phyloP scores from a whole-genome alignment of 768 basidiomycete species.

The Pisolithus sp. region DNA sequence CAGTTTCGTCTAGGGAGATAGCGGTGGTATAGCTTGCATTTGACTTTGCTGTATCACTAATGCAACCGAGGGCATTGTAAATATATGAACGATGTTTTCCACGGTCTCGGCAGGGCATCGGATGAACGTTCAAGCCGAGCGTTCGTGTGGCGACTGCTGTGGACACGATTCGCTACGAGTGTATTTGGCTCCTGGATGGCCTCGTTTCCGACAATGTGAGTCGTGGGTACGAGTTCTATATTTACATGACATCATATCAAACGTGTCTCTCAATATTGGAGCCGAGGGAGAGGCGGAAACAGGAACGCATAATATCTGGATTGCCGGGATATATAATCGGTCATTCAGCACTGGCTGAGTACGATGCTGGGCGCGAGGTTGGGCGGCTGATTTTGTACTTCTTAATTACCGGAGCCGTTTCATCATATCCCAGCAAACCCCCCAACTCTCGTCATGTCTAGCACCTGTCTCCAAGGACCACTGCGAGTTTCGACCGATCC shows the following conservation, averaged over 20 bases:
- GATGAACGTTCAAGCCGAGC: no score
- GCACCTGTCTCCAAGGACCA: background rate
- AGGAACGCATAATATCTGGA: no score
- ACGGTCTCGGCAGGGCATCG: background rate
- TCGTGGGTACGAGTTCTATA: no score
- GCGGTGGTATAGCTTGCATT: conserved; percentile 5
- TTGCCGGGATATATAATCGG: no score
- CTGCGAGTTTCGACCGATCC: background rate
- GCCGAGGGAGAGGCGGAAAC: no score
- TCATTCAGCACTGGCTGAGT: no score
- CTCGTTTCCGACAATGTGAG: no score
- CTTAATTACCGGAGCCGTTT: background rate
- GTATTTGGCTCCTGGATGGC: no score
- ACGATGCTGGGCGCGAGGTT: background rate
- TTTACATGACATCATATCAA: no score
- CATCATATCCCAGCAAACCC: background rate
- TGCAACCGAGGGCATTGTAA: background rate
- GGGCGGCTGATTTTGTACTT: background rate
- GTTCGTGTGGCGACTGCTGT: no score
- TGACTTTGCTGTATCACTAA: background rate
- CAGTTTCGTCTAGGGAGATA: conserved; percentile 79
- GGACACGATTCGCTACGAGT: no score
- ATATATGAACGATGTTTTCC: background rate
- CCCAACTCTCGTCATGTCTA: background rate
- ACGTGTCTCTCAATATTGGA: no score